Percentiles rank a stretch among this genome's conserved stretches.
Evolutionary conservation across 2,329 filamentous ascomycete genomes (phyloP).

Genomic region (Sporothrix globosa): DNA sequence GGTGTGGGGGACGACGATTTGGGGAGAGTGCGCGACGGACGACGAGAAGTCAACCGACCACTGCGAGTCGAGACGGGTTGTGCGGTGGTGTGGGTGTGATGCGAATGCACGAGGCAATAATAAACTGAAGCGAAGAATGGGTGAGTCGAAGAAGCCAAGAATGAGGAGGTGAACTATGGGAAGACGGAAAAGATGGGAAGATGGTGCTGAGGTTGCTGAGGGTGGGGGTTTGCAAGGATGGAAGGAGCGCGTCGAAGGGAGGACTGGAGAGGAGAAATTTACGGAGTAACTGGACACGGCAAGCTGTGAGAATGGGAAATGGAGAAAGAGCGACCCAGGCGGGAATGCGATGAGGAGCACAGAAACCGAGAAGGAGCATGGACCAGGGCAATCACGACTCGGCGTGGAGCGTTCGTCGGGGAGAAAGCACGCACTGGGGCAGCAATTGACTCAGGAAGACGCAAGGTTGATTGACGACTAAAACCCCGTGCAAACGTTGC

Average conservation of each 20-base stretch:
- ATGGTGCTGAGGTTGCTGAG: not conserved
- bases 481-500: not conserved
- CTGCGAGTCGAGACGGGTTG: not conserved
- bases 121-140: not conserved
- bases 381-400: not conserved
- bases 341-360: not conserved
- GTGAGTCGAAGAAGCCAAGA: not conserved
- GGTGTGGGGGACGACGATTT: conserved; percentile 26
- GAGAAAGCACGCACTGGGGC: not conserved
- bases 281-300: conserved; percentile 26
- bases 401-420: not conserved
- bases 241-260: not conserved
- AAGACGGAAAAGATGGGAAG: not conserved
- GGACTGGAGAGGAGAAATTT: conserved; percentile 20
- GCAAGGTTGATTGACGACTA: not conserved
- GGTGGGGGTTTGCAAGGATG: not conserved
- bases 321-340: not conserved
- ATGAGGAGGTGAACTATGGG: conserved; percentile 2
- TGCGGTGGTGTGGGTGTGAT: conserved; percentile 7
- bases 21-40: conserved; percentile 15
- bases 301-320: not conserved
- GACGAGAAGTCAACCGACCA: not conserved
- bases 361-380: not conserved
- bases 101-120: conserved; percentile 23
- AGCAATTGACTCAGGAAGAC: not conserved